Evolutionary conservation across 306 rosid species (phyloP), one percentile per base, ranked within the genome.

Genomic region (Oemleria cerasiformis): DNA sequence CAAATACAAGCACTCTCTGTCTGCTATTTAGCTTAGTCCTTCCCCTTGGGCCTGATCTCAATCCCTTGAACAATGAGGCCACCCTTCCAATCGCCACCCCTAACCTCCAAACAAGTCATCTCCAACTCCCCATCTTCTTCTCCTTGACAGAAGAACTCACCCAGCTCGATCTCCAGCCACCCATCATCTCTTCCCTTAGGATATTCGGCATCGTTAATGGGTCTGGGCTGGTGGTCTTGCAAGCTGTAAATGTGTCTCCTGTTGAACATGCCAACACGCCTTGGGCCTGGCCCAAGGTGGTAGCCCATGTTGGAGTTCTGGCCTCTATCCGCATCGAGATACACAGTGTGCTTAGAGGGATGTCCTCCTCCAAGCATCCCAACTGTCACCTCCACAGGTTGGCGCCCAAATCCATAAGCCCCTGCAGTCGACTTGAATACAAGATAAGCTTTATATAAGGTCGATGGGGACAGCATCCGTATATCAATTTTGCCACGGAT

Each of bases 21-120:
- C 36, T 30, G 3, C 4, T 30, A 30, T 4, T 30, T 30, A 30
- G 36, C 36, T 30, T 38, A 54, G 15, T 40, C n/a, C 21, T 7
- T 51, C 25, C 12, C 34, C 54, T 85, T 82, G 16, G 92, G 92
- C 78, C 91, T 87, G 71, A 91, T 68, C 36, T 91, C 96, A 48
- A 91, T 73, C 57, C 96, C 97, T 81, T 86, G 87, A 41, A 91
- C 20, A n/a, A 88, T 53, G 62, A 88, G 80, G 49, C 97, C 97
- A 4, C 87, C 75, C 74, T 91, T 91, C 92, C 92, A 91, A n/a
- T 73, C 11, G 2, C 89, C 87, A 6, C 81, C 78, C 43, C 40
- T 63, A 20, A 83, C 57, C 75, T 87, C 92, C 5, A 19, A 58
- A 25, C 86, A 75, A 11, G 75, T 74, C 80, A 91, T 80, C 73